These are phyloP conservation scores for Ophiostoma sp. DNA, from an alignment of 2,329 filamentous ascomycete genomes.

Conservation along the genomic window DNA sequence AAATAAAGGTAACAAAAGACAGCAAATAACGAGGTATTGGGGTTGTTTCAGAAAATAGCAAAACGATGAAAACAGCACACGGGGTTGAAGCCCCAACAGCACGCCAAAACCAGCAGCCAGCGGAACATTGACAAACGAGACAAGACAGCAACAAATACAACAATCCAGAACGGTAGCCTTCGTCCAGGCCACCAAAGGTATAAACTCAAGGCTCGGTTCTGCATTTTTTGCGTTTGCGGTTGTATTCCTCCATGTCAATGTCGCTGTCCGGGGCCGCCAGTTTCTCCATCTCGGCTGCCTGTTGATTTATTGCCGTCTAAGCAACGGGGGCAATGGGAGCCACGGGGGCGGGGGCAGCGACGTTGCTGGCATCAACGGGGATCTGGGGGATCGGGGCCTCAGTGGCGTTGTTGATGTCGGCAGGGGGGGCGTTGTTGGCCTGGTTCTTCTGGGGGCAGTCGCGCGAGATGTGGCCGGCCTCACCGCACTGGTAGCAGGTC, in stretches of 20 bases:
- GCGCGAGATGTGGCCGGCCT: conserved; percentile 92
- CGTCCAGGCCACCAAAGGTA: not conserved
- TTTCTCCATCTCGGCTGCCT: not conserved
- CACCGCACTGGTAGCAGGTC: conserved; percentile 97
- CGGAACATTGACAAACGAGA: not conserved
- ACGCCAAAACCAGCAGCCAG: not conserved
- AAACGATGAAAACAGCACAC: not conserved
- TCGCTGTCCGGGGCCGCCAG: not conserved
- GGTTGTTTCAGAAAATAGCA: not conserved
- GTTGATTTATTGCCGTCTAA: conserved; percentile 27
- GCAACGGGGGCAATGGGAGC: conserved; percentile 47
- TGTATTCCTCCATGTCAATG: not conserved
- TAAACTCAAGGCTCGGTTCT: not conserved
- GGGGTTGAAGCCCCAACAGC: not conserved
- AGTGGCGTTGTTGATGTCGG: conserved; percentile 47
- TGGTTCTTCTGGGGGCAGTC: conserved; percentile 77
- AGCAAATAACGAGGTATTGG: not conserved
- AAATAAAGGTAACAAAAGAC: not conserved
- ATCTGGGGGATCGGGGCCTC: conserved; percentile 49
- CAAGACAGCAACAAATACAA: not conserved
- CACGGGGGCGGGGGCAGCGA: conserved; percentile 40
- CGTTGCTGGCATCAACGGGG: conserved; percentile 46
- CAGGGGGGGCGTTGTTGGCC: not conserved
- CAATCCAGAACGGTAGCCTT: not conserved
- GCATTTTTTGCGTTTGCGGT: not conserved